Conservation (phyloP, 345 rosid genomes). For the Ailanthus altissimus region DNA sequence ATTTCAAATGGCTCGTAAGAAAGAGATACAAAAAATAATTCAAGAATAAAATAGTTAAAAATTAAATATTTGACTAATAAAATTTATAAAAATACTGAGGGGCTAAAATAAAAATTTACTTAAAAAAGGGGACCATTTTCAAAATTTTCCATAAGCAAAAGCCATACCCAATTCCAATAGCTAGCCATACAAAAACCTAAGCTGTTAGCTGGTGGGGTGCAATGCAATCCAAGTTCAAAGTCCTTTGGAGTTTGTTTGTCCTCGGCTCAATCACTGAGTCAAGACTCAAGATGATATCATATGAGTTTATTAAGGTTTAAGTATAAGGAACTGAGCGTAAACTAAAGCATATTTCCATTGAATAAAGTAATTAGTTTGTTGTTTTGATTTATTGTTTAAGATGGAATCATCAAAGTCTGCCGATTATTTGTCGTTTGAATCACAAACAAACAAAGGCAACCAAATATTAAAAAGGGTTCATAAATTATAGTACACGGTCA, state of each 20-base stretch:
- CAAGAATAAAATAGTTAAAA: too few relatives aligned
- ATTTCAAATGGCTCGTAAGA: too few relatives aligned
- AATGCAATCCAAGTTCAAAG: conserved; percentile 8
- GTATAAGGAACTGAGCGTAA: too few relatives aligned
- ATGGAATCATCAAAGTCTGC: not conserved
- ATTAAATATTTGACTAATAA: too few relatives aligned
- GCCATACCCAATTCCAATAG: not conserved
- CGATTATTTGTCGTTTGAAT: not conserved
- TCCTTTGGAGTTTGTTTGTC: not conserved
- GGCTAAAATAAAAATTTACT: too few relatives aligned
- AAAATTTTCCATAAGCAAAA: not conserved
- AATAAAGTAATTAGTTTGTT: not conserved
- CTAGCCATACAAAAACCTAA: not conserved
- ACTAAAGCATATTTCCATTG: not conserved
- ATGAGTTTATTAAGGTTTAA: too few relatives aligned
- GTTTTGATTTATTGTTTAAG: not conserved
- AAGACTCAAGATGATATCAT: not conserved
- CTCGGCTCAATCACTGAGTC: not conserved
- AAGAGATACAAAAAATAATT: too few relatives aligned
- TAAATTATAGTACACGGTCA: not conserved
- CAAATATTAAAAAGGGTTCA: not conserved
- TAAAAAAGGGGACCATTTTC: too few relatives aligned
- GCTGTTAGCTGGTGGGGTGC: conserved; percentile 15
- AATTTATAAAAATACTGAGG: too few relatives aligned
- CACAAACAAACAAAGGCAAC: not conserved